A percentile compares a stretch with the other conserved stretches of the same genome.
These are phyloP conservation scores for Lecanosticta acicola DNA, from an alignment of 2,329 filamentous ascomycete genomes.

Conservation along the genomic window DNA sequence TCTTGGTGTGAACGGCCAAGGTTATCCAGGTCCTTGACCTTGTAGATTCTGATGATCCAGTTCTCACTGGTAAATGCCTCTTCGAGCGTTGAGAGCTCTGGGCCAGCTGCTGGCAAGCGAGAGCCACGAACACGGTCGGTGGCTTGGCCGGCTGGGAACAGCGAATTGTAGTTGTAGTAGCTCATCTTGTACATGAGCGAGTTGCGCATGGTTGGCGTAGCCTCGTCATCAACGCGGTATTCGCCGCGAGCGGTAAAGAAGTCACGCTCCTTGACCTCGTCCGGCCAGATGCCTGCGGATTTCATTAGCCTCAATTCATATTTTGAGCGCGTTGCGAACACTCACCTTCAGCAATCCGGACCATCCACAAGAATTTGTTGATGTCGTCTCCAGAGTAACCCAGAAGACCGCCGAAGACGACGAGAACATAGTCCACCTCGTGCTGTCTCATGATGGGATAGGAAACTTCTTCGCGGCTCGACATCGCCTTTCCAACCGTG, in stretches of 20 bases:
- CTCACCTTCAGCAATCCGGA: conserved; percentile 85
- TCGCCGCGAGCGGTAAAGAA: conserved; percentile 93
- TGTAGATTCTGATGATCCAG: conserved; percentile 99
- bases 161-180: conserved; percentile 91
- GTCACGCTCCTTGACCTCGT: conserved; percentile 93
- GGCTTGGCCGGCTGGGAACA: conserved; percentile 89
- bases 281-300: conserved; percentile 73
- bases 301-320: conserved; percentile 10
- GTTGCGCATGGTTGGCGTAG: conserved; percentile 97
- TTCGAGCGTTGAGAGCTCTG: conserved; percentile 80
- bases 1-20: conserved; percentile 79
- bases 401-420: conserved; percentile 91
- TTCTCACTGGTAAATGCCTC: conserved; percentile 99
- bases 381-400: conserved; percentile 98
- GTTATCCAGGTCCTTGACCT: conserved; percentile 98
- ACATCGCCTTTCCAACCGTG: conserved; percentile 98
- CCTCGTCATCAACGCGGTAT: conserved; percentile 88
- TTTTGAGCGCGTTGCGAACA: too few relatives aligned
- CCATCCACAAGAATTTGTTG: conserved; percentile 99
- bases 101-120: conserved; percentile 74
- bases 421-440: conserved; percentile 96
- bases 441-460: conserved; percentile 98
- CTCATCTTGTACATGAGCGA: conserved; percentile 99
- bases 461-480: conserved; percentile 92
- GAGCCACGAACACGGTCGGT: conserved; percentile 81